Evolutionary conservation across 2,329 filamentous ascomycete species (phyloP).

Genomic region (Stachybotrys elegans): DNA sequence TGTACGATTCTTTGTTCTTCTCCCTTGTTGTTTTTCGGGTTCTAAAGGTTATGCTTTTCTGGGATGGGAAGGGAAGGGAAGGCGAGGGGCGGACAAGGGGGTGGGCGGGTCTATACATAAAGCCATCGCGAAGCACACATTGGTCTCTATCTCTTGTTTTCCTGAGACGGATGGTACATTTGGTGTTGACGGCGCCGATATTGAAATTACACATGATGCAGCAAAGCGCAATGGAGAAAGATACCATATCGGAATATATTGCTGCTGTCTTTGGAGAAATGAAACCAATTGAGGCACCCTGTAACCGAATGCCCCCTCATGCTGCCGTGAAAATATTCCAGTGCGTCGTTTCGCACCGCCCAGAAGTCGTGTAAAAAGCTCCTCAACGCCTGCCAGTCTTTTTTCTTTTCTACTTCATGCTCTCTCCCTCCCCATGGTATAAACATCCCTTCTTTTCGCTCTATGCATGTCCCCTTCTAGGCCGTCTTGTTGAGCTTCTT

Average conservation of each 20-base stretch:
- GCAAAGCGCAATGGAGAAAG: background rate
- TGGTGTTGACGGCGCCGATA: background rate
- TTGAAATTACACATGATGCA: background rate
- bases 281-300: too few relatives aligned
- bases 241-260: background rate
- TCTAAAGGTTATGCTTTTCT: too few relatives aligned
- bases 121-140: background rate
- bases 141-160: background rate
- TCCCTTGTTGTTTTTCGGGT: too few relatives aligned
- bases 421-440: background rate
- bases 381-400: background rate
- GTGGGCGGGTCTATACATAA: too few relatives aligned
- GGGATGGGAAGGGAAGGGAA: constrained; percentile 12
- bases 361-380: too few relatives aligned
- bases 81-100: too few relatives aligned
- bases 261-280: background rate
- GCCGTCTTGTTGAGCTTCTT: constrained; percentile 31
- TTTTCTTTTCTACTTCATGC: background rate
- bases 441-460: too few relatives aligned
- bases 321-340: too few relatives aligned
- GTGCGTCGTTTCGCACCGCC: too few relatives aligned
- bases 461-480: constrained; percentile 2
- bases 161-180: background rate
- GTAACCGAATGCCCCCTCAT: too few relatives aligned
- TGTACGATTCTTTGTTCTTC: too few relatives aligned